Conservation (phyloP, 2,329 filamentous ascomycete species). For the Botrytis fabae region DNA sequence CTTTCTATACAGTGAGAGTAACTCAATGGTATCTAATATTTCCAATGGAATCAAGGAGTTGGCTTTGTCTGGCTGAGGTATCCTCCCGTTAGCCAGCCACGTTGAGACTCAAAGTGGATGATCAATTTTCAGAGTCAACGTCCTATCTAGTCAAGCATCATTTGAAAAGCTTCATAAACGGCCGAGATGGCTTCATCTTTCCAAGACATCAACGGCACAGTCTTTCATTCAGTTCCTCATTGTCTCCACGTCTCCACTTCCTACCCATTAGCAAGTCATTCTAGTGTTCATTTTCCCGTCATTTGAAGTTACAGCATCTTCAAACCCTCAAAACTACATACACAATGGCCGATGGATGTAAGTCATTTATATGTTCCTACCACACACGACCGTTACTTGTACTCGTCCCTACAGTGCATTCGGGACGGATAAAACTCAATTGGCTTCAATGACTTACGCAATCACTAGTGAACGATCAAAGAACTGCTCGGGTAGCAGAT, state of each 20-base stretch:
- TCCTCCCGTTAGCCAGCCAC: conserved; percentile 36
- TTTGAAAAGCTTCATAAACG: conserved; percentile 34
- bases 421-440: neutral
- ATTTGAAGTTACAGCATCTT: conserved; percentile 17
- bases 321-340: conserved; percentile 21
- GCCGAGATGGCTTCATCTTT: conserved; percentile 28
- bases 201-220: conserved; percentile 27
- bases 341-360: conserved; percentile 41
- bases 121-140: conserved; percentile 18
- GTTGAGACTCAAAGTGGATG: conserved; percentile 23
- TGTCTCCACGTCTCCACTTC: conserved; percentile 16
- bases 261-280: conserved; percentile 6
- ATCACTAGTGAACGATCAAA: conserved; percentile 58
- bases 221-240: conserved; percentile 27
- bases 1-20: conserved; percentile 25
- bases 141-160: conserved; percentile 22
- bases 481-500: conserved; percentile 60
- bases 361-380: conserved; percentile 29
- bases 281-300: conserved; percentile 17
- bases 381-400: conserved; percentile 14
- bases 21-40: conserved; percentile 21
- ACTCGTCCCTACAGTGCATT: conserved; percentile 17
- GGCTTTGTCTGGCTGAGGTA: conserved; percentile 31
- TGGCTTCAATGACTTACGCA: conserved; percentile 1
- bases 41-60: conserved; percentile 23